phyloP scores from a whole-genome alignment of 208 protist species.

The Acanthamoeba culbertsoni region DNA sequence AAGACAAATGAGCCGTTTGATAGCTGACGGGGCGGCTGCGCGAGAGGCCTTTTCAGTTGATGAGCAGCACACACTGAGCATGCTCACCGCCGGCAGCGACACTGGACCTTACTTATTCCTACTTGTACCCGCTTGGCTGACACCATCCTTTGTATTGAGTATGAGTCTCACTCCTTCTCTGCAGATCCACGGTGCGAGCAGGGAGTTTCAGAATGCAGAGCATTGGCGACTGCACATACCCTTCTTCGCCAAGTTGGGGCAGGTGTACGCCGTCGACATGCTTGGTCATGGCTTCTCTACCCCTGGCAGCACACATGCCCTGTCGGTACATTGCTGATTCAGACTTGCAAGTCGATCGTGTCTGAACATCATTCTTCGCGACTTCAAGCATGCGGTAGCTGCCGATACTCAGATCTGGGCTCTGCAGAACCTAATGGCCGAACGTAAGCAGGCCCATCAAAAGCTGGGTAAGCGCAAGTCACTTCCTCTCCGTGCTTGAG shows the following conservation, averaged over 20 bases:
- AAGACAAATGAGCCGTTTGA: not conserved
- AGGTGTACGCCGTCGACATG: slow-evolving; percentile 34
- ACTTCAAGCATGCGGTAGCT: not conserved
- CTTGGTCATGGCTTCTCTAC: slow-evolving; percentile 32
- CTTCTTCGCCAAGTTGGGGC: slow-evolving; percentile 6
- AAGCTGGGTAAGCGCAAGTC: not conserved
- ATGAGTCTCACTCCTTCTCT: not conserved
- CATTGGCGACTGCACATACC: slow-evolving; percentile 35
- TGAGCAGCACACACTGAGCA: not conserved
- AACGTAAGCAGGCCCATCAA: not conserved
- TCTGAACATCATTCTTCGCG: not conserved
- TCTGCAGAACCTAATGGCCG: not conserved
- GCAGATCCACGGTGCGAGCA: slow-evolving; percentile 41
- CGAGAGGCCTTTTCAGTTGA: not conserved
- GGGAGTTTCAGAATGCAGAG: slow-evolving; percentile 29
- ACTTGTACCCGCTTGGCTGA: not conserved
- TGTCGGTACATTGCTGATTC: not conserved
- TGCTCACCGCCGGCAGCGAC: not conserved
- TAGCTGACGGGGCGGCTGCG: not conserved
- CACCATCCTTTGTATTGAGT: not conserved
- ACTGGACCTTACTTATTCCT: not conserved
- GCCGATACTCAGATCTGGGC: not conserved
- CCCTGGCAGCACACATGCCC: not conserved
- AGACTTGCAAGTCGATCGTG: not conserved
- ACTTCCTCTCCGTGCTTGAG: not conserved